Base-by-base conservation (phyloP, 1,284 basidiomycete species). In the Meira miltonrushii region DNA sequence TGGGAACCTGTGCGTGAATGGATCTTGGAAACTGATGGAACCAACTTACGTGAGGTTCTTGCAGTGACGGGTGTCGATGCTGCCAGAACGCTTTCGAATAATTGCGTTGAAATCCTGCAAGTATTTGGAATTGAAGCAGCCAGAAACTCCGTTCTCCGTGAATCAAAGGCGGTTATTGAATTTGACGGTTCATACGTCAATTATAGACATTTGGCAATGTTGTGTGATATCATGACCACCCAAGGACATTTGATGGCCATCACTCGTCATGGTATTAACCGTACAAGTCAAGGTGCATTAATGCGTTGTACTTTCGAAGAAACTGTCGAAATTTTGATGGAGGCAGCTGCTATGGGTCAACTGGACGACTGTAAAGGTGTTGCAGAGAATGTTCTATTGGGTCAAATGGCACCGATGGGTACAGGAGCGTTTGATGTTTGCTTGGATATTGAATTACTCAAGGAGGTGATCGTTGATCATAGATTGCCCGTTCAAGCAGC, bases 161-260 rank as follows among this genome's bases (percentile, higher is more conserved):
- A 99, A 79, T 81, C 97, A 60, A 71, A 74, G 23, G 66, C 65
- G 38, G 94, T 97, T 77, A 95, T 99, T 80, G 92, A 96, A 81
- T 96, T 96, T 81, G 95, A 96, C 78, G 95, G 94, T 84, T 97
- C 94, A 17, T 96, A 97, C 77, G 94, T 99, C 82, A 98, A 99
- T 81, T 98, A 96, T 81, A 88, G 95, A 57, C 95, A 99, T 79
- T 83, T 98, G 58, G 90, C 92, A 1, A 82, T 99, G 17, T 85
- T 99, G 23, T 94, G 92, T 79, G 95, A 99, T 79, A 83, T 99
- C 54, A 99, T 99, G 95, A 98, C 94, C 12, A 92, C 94, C 73
- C 89, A 92, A 59, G 95, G 95, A 41, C 81, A 85, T 9, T 84
- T 98, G 64, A 98, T 98, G 94, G 92, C 94, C 11, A 98, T 99